These are phyloP conservation scores for Arachis hypogaea DNA, from an alignment of 306 rosid genomes.

Conservation along the genomic window DNA sequence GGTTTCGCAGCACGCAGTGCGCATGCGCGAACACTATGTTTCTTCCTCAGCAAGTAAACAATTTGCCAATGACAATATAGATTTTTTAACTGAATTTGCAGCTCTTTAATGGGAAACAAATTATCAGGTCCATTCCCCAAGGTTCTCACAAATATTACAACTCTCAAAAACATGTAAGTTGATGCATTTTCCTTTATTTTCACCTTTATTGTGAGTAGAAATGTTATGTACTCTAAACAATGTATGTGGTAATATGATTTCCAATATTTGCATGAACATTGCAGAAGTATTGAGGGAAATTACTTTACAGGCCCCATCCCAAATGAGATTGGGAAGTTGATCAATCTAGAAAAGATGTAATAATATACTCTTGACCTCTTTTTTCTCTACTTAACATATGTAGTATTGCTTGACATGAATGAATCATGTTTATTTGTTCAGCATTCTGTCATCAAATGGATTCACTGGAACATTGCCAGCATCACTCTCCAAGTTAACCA, in stretches of 20 bases:
- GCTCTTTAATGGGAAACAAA: conserved; percentile 84
- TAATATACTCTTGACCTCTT: neutral
- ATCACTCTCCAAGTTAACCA: conserved; percentile 66
- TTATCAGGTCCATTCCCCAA: conserved; percentile 91
- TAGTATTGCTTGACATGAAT: conserved; percentile 33
- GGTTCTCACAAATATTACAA: conserved; percentile 76
- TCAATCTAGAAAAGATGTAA: conserved; percentile 74
- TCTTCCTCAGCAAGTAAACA: conserved; percentile 21
- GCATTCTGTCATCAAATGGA: conserved; percentile 71
- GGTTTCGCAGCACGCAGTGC: conserved; percentile 17
- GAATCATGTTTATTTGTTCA: conserved; percentile 43
- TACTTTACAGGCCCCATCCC: conserved; percentile 70
- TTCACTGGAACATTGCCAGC: conserved; percentile 80
- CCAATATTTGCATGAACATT: conserved; percentile 33
- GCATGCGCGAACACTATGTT: neutral
- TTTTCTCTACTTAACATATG: conserved; percentile 21
- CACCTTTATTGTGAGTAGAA: conserved; percentile 6
- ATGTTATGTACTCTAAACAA: neutral
- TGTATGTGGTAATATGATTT: conserved; percentile 7
- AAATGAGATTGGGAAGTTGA: conserved; percentile 62
- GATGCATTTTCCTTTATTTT: conserved; percentile 28
- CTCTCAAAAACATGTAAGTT: conserved; percentile 83
- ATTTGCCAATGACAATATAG: conserved; percentile 18
- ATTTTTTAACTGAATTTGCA: conserved; percentile 51
- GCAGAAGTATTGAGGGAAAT: conserved; percentile 95